Base-by-base conservation (phyloP, 2,329 filamentous ascomycete species). In the Aspergillus sp. region DNA sequence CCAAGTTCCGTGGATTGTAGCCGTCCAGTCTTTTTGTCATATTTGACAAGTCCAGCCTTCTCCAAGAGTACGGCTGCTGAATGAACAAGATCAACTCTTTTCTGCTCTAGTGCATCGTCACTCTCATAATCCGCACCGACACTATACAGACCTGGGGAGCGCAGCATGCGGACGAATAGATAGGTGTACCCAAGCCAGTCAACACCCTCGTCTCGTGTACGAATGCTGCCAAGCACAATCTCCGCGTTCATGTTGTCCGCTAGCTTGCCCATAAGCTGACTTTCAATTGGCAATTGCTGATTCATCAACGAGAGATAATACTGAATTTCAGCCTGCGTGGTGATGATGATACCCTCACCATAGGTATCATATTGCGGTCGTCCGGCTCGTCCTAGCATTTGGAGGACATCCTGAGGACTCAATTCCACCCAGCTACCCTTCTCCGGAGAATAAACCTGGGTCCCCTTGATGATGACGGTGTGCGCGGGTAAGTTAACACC, bases 171-270 rank as follows among this genome's bases (percentile, higher is more conserved):
- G 54, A 99, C 91, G 70, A 96, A 99, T 17, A 99, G 86, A 73
- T 99, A 99, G 0, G 93, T 97, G 75, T 99, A 99, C 12, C 95
- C 93, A 34, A 99, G 85, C 95, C 95, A 99, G 71, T 99, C 93
- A n/a, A 99, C 95, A 66, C 90, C 95, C 71, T 99, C 95, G 65
- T 99, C 93, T 58, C 96, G 87, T 60, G 83, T 93, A 56, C 93
- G 87, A 24, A 99, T 86, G 68, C 96, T 99, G 51, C 95, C 95
- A 19, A 99, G 83, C 9, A 99, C 96, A 68, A 99, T 83, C 72
- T 99, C 95, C 3, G 95, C 95, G 67, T 99, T 99, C 62, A 99
- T 81, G 63, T 97, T 98, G 77, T 99, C 95, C 2, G 95, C 92
- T 50, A 99, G 79, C 68, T 91, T 93, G 76, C 91, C 93, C 54